Percentiles rank a stretch among this genome's conserved stretches.
These are phyloP conservation scores for Fragilaria crotonensis DNA, from an alignment of 108 stramenopile species.

Conservation along the genomic window DNA sequence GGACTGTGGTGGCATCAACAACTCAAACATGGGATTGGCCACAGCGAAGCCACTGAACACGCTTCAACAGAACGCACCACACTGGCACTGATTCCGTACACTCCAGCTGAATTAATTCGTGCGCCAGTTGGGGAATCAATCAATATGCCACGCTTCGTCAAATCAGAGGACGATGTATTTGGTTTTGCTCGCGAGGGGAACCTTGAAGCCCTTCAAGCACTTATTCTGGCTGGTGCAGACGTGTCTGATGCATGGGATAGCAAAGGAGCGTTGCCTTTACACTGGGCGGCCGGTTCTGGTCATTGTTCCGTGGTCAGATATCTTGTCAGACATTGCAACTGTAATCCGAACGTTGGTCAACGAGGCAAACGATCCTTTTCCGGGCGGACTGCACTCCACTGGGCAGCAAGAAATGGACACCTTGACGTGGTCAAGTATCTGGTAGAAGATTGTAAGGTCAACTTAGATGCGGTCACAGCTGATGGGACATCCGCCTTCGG, in stretches of 20 bases:
- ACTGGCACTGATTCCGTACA: slow-evolving; percentile 42
- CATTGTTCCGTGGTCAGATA: slow-evolving; percentile 52
- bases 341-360: slow-evolving; percentile 50
- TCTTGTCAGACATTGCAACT: slow-evolving; percentile 43
- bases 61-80: slow-evolving; percentile 36
- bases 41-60: slow-evolving; percentile 40
- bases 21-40: slow-evolving; percentile 39
- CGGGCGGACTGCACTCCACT: slow-evolving; percentile 78
- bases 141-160: slow-evolving; percentile 1
- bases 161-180: not conserved
- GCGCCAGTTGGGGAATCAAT: not conserved
- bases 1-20: slow-evolving; percentile 86
- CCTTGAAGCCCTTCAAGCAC: not conserved
- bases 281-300: slow-evolving; percentile 78
- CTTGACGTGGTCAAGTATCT: slow-evolving; percentile 57
- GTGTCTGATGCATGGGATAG: slow-evolving; percentile 26
- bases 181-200: not conserved
- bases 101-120: slow-evolving; percentile 3
- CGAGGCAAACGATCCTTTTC: slow-evolving; percentile 67
- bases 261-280: slow-evolving; percentile 54
- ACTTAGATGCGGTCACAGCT: slow-evolving; percentile 56
- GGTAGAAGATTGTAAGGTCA: slow-evolving; percentile 24
- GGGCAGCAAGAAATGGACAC: slow-evolving; percentile 83
- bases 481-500: slow-evolving; percentile 87
- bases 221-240: slow-evolving; percentile 4